Percentiles rank a stretch among this genome's conserved stretches.
Evolutionary conservation across 2,329 filamentous ascomycete species (phyloP).

Genomic region (Alternaria panax): DNA sequence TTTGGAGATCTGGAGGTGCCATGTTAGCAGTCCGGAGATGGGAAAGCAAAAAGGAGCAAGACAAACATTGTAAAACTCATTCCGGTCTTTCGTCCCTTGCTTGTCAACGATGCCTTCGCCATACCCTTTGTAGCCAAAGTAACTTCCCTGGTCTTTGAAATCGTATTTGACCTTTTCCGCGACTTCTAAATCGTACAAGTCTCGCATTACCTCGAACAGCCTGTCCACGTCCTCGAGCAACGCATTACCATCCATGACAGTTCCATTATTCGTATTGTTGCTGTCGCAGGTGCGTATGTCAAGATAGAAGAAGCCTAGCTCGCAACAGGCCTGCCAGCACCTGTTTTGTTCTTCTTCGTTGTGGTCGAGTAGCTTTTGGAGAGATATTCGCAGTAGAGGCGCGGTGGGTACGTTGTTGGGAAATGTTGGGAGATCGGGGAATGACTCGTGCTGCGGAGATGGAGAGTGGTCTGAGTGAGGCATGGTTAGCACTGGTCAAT

Average conservation of each 20-base stretch:
- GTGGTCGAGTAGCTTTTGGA: constrained; percentile 48
- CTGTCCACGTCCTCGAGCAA: constrained; percentile 55
- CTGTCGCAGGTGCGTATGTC: constrained; percentile 49
- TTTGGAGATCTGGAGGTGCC: constrained; percentile 54
- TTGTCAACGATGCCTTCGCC: constrained; percentile 58
- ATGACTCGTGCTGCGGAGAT: constrained; percentile 25
- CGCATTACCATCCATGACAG: constrained; percentile 43
- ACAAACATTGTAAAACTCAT: constrained; percentile 64
- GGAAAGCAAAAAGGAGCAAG: background rate
- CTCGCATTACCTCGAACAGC: constrained; percentile 56
- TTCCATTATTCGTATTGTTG: background rate
- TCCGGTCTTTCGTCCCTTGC: constrained; percentile 58
- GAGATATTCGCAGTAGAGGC: constrained; percentile 52
- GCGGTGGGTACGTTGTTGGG: constrained; percentile 52
- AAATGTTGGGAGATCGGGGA: constrained; percentile 51
- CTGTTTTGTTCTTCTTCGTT: constrained; percentile 47
- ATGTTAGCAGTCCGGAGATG: background rate
- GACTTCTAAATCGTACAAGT: constrained; percentile 57
- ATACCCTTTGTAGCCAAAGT: constrained; percentile 60
- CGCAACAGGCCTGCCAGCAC: constrained; percentile 53
- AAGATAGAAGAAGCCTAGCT: constrained; percentile 66
- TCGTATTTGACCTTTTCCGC: constrained; percentile 65
- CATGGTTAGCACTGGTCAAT: constrained; percentile 16
- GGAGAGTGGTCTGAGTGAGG: constrained; percentile 31
- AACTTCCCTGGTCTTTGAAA: constrained; percentile 58